Percentiles rank a stretch among this genome's conserved stretches.
phyloP scores from a whole-genome alignment of 2,329 filamentous ascomycete genomes.

The Ophiocordyceps sinensis region DNA sequence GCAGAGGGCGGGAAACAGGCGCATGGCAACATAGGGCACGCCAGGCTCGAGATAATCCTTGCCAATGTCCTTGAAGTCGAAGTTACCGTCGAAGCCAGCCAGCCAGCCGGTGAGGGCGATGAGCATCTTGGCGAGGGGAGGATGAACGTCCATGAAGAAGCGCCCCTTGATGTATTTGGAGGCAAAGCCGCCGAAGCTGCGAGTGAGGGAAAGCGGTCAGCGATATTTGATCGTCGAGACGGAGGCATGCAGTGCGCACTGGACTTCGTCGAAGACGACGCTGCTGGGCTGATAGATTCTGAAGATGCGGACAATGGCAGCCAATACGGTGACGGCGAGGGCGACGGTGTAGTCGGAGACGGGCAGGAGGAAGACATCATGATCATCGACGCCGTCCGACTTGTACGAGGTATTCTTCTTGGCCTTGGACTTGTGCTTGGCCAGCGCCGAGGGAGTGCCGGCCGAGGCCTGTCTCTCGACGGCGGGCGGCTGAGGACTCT shows the following conservation, averaged over 20 bases:
- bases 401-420: conserved; percentile 43
- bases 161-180: conserved; percentile 98
- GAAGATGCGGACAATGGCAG: conserved; percentile 72
- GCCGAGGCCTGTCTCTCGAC: conserved; percentile 5
- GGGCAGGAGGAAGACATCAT: conserved; percentile 83
- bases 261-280: conserved; percentile 98
- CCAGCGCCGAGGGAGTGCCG: conserved; percentile 1
- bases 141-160: conserved; percentile 99
- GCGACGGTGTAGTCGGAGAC: conserved; percentile 70
- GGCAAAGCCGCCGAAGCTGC: conserved; percentile 91
- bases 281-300: conserved; percentile 92
- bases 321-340: conserved; percentile 57
- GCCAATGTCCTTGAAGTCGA: conserved; percentile 99
- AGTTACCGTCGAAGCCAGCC: conserved; percentile 86
- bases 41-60: conserved; percentile 93
- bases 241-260: conserved; percentile 47
- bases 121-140: conserved; percentile 88
- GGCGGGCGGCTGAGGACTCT: conserved; percentile 19
- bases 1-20: conserved; percentile 77
- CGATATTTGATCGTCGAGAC: not conserved
- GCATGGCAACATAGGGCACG: conserved; percentile 96
- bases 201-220: conserved; percentile 7
- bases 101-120: conserved; percentile 91
- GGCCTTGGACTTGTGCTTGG: conserved; percentile 23
- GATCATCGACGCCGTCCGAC: conserved; percentile 69